These are phyloP conservation scores for Fagus sylvatica DNA, from an alignment of 306 rosid genomes.

Conservation along the genomic window DNA sequence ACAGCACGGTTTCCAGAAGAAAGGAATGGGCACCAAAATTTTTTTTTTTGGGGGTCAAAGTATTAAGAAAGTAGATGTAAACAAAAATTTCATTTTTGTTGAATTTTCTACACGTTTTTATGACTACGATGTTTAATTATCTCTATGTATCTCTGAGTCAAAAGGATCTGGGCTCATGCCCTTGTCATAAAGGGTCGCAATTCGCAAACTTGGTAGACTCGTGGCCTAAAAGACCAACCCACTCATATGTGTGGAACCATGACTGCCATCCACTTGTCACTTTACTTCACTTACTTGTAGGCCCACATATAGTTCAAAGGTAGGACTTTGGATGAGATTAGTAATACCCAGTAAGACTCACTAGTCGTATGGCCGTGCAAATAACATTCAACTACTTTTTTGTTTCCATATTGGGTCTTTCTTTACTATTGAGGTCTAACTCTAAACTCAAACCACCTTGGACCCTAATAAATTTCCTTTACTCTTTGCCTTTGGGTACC, in stretches of 20 bases:
- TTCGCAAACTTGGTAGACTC: neutral
- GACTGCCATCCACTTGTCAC: slow-evolving; percentile 38
- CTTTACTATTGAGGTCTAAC: too few relatives aligned
- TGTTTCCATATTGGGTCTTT: too few relatives aligned
- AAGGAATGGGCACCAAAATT: slow-evolving; percentile 24
- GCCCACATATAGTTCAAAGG: neutral
- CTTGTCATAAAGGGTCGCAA: slow-evolving; percentile 1
- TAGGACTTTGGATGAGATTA: neutral
- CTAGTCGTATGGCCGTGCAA: neutral
- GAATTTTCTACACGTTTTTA: slow-evolving; percentile 38
- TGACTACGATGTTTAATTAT: slow-evolving; percentile 15
- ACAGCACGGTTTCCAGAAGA: neutral
- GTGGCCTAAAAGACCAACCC: slow-evolving; percentile 30
- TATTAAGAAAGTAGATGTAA: neutral
- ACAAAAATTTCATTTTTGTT: neutral
- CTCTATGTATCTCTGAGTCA: neutral
- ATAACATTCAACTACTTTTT: too few relatives aligned
- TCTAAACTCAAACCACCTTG: too few relatives aligned
- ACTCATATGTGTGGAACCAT: slow-evolving; percentile 22
- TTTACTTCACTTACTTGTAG: neutral
- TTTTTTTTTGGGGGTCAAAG: slow-evolving; percentile 7
- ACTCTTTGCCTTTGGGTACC: too few relatives aligned
- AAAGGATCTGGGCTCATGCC: slow-evolving; percentile 29
- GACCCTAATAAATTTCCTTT: too few relatives aligned
- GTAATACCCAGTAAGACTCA: neutral